Evolutionary conservation across 2,329 filamentous ascomycete genomes (phyloP).

Genomic region (Geosmithia morbida): DNA sequence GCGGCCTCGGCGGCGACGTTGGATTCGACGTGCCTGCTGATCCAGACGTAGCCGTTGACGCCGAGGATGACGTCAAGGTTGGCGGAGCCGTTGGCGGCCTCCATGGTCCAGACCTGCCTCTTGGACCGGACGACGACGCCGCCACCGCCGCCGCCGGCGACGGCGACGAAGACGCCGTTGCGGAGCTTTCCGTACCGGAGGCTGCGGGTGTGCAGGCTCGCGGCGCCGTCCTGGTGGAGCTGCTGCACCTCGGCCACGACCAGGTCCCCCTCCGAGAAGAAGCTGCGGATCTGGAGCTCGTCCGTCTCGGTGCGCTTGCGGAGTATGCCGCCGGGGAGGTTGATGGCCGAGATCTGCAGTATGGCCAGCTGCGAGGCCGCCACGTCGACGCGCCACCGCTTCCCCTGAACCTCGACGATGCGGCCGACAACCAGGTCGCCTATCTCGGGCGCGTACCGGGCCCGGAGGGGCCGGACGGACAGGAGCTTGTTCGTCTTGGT

Average conservation of each 20-base stretch:
- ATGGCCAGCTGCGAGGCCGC: slow-evolving; percentile 71
- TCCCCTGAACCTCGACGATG: slow-evolving; percentile 87
- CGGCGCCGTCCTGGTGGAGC: slow-evolving; percentile 72
- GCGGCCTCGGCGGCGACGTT: slow-evolving; percentile 30
- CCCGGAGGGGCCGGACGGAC: slow-evolving; percentile 77
- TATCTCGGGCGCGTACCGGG: slow-evolving; percentile 90
- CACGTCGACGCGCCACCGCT: slow-evolving; percentile 91
- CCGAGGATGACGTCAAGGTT: slow-evolving; percentile 79
- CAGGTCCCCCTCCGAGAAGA: slow-evolving; percentile 90
- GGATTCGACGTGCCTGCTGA: slow-evolving; percentile 66
- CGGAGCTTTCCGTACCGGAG: slow-evolving; percentile 91
- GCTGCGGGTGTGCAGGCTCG: slow-evolving; percentile 76
- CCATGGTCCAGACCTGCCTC: slow-evolving; percentile 77
- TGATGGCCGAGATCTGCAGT: slow-evolving; percentile 79
- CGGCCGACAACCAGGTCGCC: slow-evolving; percentile 89
- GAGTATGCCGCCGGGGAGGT: slow-evolving; percentile 84
- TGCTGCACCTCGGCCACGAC: slow-evolving; percentile 91
- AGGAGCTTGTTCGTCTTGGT: slow-evolving; percentile 95
- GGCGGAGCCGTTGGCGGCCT: slow-evolving; percentile 36
- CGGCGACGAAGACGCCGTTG: slow-evolving; percentile 79
- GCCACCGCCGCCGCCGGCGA: slow-evolving; percentile 78
- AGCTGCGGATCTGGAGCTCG: slow-evolving; percentile 92
- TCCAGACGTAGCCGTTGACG: slow-evolving; percentile 96
- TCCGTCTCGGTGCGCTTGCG: slow-evolving; percentile 88
- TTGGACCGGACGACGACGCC: slow-evolving; percentile 73